Base-by-base conservation (phyloP, 495 filamentous ascomycete genomes). In the Astrocystis sublimbata region DNA sequence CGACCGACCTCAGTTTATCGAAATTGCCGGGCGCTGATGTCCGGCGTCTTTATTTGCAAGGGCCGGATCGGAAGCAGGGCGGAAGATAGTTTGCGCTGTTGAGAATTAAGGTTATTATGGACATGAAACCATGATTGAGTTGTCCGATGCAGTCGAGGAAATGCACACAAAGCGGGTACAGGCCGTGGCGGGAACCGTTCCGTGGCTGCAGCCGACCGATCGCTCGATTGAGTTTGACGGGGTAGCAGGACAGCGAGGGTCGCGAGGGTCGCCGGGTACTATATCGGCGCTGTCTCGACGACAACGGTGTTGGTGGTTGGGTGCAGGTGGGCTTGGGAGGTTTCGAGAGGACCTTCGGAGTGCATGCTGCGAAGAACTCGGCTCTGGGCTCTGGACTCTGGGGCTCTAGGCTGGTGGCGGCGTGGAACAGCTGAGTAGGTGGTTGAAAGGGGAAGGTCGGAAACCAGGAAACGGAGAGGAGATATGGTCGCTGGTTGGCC, bases 351-450 rank as follows among this genome's bases (percentile, higher is more conserved):
- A 49, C 30, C 31, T 28, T 53, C 17, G 58, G 26, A 45, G 47
- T 53, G 58, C 45, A 61, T 61, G 8, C 47, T 42, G 47, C 47
- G 58, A 33, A 36, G 33, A 52, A 17, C 43, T 35, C n/a, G n/a
- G n/a, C n/a, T n/a, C n/a, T n/a, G n/a, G n/a, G n/a, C n/a, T n/a
- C n/a, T n/a, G n/a, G n/a, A n/a, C n/a, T n/a, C n/a, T n/a, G n/a
- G n/a, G n/a, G n/a, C n/a, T n/a, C n/a, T n/a, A n/a, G 58, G 47
- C 58, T 23, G 36, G 58, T 61, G 58, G 58, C 52, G 58, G n/a
- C n/a, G n/a, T n/a, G n/a, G n/a, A n/a, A n/a, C n/a, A n/a, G n/a
- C n/a, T n/a, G n/a, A n/a, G n/a, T n/a, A n/a, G n/a, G n/a, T n/a
- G 9, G 26, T 28, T 21, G 36, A 61, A 45, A 36, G 50, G 30